These are phyloP conservation scores for Oryza brachyantha DNA, from an alignment of 176 grass and related monocot genomes.

Conservation along the genomic window DNA sequence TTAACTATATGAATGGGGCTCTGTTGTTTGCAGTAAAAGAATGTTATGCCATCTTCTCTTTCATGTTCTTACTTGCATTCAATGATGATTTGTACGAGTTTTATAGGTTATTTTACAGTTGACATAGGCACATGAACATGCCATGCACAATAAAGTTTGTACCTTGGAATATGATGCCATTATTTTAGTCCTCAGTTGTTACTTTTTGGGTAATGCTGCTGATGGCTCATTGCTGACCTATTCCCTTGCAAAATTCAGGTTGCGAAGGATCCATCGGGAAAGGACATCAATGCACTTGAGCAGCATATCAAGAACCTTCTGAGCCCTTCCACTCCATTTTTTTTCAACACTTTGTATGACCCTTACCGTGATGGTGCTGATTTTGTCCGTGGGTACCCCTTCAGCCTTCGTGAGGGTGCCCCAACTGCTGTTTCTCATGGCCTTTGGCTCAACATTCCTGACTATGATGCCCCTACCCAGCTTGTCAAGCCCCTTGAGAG, in stretches of 20 bases:
- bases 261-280: slow-evolving; percentile 66
- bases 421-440: slow-evolving; percentile 69
- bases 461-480: slow-evolving; percentile 75
- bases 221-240: background rate
- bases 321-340: slow-evolving; percentile 67
- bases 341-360: slow-evolving; percentile 71
- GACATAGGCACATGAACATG: background rate
- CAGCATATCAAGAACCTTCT: slow-evolving; percentile 69
- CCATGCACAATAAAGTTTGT: background rate
- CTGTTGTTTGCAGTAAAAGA: background rate
- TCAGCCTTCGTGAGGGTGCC: slow-evolving; percentile 66
- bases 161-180: background rate
- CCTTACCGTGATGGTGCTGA: slow-evolving; percentile 62
- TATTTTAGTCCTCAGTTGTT: background rate
- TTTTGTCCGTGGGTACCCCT: slow-evolving; percentile 74
- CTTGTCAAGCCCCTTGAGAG: slow-evolving; percentile 71
- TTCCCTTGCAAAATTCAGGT: slow-evolving; percentile 38
- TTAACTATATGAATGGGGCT: background rate
- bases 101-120: background rate
- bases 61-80: slow-evolving; percentile 4
- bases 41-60: background rate
- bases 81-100: background rate
- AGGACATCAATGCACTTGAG: slow-evolving; percentile 68
- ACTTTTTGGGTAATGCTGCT: too few relatives aligned
- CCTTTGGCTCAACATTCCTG: slow-evolving; percentile 75